Base-by-base conservation (phyloP, 2,329 filamentous ascomycete genomes). In the Monosporascus sp. region DNA sequence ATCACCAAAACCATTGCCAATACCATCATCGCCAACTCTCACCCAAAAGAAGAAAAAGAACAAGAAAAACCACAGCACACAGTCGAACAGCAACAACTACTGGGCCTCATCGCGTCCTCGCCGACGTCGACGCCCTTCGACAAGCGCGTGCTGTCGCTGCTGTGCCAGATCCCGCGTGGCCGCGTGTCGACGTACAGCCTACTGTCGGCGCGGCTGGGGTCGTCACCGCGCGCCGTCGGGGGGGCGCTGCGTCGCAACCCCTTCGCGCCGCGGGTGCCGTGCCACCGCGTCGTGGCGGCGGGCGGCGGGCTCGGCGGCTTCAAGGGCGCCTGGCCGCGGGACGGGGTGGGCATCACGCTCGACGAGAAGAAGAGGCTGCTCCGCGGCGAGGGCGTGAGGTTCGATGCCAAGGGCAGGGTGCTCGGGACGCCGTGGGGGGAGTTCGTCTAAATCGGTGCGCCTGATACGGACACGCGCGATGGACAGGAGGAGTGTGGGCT, bases 151-250 rank as follows among this genome's bases (percentile, higher is more conserved):
- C 93, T 91, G 74, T 73, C 78, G 2, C 78, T 87, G 5, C 81
- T 95, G 3, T 86, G 87, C 65, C 88, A 91, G 65, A 89, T 96
- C 55, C 91, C 91, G 1, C 70, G 73, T 17, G 91, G 91, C 35
- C 77, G 77, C 51, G 87, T 91, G 64, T 90, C 88, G 0, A 93
- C 90, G 0, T 95, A 96, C 71, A 86, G 81, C 3, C 77, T 86
- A 1, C 75, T 96, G 51, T 84, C 91, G 0, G 77, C 71, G 7
- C 67, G 72, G 17, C 71, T 72, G 48, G 69, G 60, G 22, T 71
- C 73, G 26, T 72, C 70, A 31, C 69, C 71, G 14, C 66, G 76
- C 6, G 65, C 75, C 6, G 63, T 70, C 1, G 64, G 72, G n/a
- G 70, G 72, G 45, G 59, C 67, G 2, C 76, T 95, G 65, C 80